phyloP scores from a whole-genome alignment of 352 stramenopile genomes.

The Phytophthora hibernalis region DNA sequence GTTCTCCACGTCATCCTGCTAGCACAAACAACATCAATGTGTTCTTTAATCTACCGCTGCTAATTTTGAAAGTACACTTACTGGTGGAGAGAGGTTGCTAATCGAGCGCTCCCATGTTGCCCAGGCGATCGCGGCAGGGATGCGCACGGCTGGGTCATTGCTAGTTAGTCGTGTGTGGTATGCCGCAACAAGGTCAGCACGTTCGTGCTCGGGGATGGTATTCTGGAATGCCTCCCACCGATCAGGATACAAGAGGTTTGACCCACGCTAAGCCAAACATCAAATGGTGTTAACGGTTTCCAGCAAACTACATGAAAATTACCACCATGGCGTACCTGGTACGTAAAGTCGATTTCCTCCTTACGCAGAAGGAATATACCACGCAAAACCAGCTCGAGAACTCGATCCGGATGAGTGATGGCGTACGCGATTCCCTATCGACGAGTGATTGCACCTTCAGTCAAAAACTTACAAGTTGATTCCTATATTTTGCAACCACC shows the following conservation, averaged over 20 bases:
- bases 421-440: conserved; percentile 83
- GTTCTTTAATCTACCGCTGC: too few species aligned
- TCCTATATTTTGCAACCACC: conserved; percentile 1
- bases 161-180: conserved; percentile 86
- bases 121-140: conserved; percentile 85
- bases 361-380: conserved; percentile 87
- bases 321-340: conserved; percentile 45
- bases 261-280: conserved; percentile 38
- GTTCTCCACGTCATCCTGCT: conserved; percentile 48
- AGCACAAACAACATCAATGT: neutral
- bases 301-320: neutral
- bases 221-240: conserved; percentile 59
- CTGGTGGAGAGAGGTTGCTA: conserved; percentile 68
- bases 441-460: neutral
- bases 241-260: conserved; percentile 87
- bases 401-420: conserved; percentile 64
- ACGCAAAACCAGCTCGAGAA: conserved; percentile 62
- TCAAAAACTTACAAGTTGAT: neutral
- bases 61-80: conserved; percentile 9
- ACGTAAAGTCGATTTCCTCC: conserved; percentile 93
- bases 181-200: conserved; percentile 73
- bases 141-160: conserved; percentile 72
- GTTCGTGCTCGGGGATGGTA: conserved; percentile 81
- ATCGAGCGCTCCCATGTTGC: conserved; percentile 89
- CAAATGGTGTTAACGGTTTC: neutral